A percentile compares a stretch with the other conserved stretches of the same genome.
Conservation (phyloP, 805 yeast genomes). For the Maudiozyma serrabonitensis region DNA sequence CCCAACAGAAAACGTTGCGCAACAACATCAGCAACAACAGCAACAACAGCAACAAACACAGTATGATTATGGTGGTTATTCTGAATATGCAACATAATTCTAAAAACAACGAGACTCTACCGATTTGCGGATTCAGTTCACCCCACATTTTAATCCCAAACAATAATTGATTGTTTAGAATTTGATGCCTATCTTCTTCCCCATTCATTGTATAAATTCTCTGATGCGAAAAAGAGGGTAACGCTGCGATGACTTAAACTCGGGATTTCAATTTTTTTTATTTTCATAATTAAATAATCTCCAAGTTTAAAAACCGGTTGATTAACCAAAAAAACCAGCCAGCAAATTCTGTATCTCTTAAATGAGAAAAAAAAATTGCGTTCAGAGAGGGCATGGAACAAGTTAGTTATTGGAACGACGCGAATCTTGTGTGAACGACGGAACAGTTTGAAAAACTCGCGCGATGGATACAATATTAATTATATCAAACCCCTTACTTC, state of each 20-base stretch:
- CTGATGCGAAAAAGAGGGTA: neutral
- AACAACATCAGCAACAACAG: constrained; percentile 1
- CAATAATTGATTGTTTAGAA: too few species aligned
- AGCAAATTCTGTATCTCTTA: neutral
- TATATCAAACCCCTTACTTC: neutral
- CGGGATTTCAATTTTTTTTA: neutral
- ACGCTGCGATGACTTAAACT: neutral
- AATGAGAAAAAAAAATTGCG: too few species aligned
- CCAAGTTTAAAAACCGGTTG: neutral
- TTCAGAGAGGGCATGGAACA: too few species aligned
- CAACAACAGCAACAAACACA: constrained; percentile 8
- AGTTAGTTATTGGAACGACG: too few species aligned
- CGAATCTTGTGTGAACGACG: too few species aligned
- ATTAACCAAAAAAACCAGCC: neutral
- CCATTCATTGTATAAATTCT: too few species aligned
- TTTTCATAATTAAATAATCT: neutral
- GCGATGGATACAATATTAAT: too few species aligned
- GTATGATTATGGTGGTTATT: constrained; percentile 34
- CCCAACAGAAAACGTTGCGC: neutral
- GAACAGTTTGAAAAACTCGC: too few species aligned
- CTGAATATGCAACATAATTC: constrained; percentile 24
- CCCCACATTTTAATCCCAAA: too few species aligned
- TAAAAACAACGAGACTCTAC: neutral
- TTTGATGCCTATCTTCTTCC: too few species aligned
- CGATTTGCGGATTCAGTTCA: too few species aligned